Conservation (phyloP, 2,329 filamentous ascomycete genomes). For the Trichoderma hamatum region DNA sequence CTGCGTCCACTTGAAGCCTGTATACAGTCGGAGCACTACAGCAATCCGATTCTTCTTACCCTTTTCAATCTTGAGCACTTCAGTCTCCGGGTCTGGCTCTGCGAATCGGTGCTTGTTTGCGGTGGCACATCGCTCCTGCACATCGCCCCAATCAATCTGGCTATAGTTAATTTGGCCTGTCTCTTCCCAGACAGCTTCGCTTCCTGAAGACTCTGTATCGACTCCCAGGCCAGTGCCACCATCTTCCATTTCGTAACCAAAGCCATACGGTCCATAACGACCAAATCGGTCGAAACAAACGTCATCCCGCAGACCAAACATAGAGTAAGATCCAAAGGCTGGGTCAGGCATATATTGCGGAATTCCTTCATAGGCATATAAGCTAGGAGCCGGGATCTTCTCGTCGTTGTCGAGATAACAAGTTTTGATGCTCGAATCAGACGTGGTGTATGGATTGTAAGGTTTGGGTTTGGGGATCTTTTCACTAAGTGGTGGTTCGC, state of each 20-base stretch:
- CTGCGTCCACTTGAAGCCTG: conserved; percentile 75
- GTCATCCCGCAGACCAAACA: conserved; percentile 74
- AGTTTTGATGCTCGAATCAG: conserved; percentile 53
- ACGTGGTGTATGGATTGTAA: conserved; percentile 72
- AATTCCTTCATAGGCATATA: conserved; percentile 71
- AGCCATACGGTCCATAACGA: conserved; percentile 79
- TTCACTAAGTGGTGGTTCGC: conserved; percentile 39
- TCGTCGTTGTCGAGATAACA: conserved; percentile 67
- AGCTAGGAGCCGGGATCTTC: conserved; percentile 59
- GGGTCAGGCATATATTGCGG: conserved; percentile 77
- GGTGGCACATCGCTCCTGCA: conserved; percentile 57
- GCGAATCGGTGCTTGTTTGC: conserved; percentile 66
- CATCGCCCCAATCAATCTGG: conserved; percentile 57
- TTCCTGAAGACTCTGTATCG: conserved; percentile 71
- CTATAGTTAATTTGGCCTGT: conserved; percentile 60
- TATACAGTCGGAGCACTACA: conserved; percentile 79
- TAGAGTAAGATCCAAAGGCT: conserved; percentile 73
- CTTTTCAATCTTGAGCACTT: conserved; percentile 37
- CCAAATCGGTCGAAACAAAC: conserved; percentile 89
- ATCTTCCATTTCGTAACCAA: conserved; percentile 74
- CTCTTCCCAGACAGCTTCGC: conserved; percentile 59
- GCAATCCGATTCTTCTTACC: conserved; percentile 64
- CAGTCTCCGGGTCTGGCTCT: conserved; percentile 44
- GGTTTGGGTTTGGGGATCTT: conserved; percentile 49
- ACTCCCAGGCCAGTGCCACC: conserved; percentile 74